phyloP scores from a whole-genome alignment of 148 eudicot genomes.

The Linanthus parryae region DNA sequence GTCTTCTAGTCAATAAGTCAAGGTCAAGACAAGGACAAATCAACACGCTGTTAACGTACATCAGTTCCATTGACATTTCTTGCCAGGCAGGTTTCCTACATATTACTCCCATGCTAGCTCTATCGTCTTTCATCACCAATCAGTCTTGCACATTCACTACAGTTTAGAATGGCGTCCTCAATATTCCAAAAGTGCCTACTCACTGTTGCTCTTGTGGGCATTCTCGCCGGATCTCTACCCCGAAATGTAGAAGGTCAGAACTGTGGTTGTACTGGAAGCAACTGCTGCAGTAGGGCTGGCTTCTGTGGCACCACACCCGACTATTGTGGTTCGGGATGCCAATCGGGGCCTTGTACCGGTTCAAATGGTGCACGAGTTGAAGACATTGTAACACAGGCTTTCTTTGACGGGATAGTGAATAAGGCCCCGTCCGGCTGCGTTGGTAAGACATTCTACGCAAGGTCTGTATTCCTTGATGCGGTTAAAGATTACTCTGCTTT shows the following conservation, averaged over 20 bases:
- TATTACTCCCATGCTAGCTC: no score
- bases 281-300: constrained; percentile 47
- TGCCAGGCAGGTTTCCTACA: no score
- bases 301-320: constrained; percentile 39
- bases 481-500: constrained; percentile 20
- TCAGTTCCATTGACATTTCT: no score
- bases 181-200: no score
- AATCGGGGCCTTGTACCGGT: constrained; percentile 34
- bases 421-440: constrained; percentile 25
- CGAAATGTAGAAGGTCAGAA: constrained; percentile 22
- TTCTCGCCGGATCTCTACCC: background rate
- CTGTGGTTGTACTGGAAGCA: constrained; percentile 30
- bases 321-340: constrained; percentile 55
- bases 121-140: no score
- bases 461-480: constrained; percentile 39
- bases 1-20: no score
- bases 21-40: no score
- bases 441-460: constrained; percentile 44
- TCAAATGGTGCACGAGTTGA: constrained; percentile 21
- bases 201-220: no score
- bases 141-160: no score
- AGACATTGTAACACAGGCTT: constrained; percentile 29
- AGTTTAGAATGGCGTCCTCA: no score
- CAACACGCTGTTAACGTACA: no score
- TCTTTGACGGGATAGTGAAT: constrained; percentile 39